Conservation (phyloP, 257 asterid genomes). For the Cruciata laevipes region DNA sequence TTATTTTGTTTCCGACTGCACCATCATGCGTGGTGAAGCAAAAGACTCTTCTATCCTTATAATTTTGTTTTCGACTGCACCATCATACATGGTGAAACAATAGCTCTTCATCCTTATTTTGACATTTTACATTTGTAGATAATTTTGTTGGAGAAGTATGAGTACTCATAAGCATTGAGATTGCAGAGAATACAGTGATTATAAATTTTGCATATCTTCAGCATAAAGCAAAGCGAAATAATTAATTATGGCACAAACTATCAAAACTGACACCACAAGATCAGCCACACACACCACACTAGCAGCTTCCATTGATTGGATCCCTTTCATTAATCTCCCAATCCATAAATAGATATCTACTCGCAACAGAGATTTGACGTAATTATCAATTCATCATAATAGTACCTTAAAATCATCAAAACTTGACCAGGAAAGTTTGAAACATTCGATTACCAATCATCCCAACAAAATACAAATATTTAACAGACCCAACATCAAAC, state of each 20-base stretch:
- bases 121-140: background rate
- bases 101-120: no score
- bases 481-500: background rate
- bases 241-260: conserved; percentile 24
- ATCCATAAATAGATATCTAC: background rate
- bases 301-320: background rate
- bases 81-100: no score
- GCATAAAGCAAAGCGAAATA: conserved; percentile 18
- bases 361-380: no score
- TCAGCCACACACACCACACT: background rate
- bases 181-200: background rate
- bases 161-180: background rate
- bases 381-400: no score
- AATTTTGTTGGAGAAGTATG: background rate
- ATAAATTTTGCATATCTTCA: conserved; percentile 6
- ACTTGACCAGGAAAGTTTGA: no score
- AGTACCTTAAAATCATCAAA: background rate
- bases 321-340: background rate
- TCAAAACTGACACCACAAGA: conserved; percentile 22
- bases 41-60: no score
- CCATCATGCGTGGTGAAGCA: no score
- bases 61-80: no score
- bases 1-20: no score
- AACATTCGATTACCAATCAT: background rate
- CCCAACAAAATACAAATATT: background rate